phyloP scores from a whole-genome alignment of 2,329 filamentous ascomycete species.

The Tolypocladium cylindrosporum region DNA sequence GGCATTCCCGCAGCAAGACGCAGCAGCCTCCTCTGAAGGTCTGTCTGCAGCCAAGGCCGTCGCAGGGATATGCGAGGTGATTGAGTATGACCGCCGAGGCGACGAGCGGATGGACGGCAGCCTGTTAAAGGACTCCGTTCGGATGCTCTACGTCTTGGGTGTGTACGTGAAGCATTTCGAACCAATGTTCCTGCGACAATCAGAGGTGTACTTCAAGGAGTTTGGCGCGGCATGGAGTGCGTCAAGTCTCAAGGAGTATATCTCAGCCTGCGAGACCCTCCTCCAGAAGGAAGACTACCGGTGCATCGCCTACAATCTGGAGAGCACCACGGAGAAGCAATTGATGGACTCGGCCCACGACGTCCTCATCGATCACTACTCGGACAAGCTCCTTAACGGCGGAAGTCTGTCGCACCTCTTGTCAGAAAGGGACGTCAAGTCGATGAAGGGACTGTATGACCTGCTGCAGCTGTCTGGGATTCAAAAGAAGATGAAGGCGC shows the following conservation, averaged over 20 bases:
- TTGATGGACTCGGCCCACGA: constrained; percentile 65
- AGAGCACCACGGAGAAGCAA: constrained; percentile 70
- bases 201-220: constrained; percentile 55
- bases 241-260: constrained; percentile 63
- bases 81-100: constrained; percentile 59
- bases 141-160: constrained; percentile 76
- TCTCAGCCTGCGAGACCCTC: constrained; percentile 56
- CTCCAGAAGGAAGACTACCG: constrained; percentile 63
- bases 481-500: constrained; percentile 56
- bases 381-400: constrained; percentile 53
- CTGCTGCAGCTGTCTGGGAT: constrained; percentile 65
- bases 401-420: constrained; percentile 64
- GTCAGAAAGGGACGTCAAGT: constrained; percentile 55
- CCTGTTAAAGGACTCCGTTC: constrained; percentile 65
- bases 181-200: constrained; percentile 57
- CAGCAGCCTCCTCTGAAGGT: not conserved
- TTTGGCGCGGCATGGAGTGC: constrained; percentile 60
- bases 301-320: constrained; percentile 73
- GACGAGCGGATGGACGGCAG: constrained; percentile 46
- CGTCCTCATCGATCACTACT: constrained; percentile 59
- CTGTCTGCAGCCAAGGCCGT: constrained; percentile 22
- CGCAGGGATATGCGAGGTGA: constrained; percentile 59
- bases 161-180: constrained; percentile 78
- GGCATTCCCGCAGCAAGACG: constrained; percentile 27
- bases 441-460: constrained; percentile 67